Evolutionary conservation across 2,329 filamentous ascomycete species (phyloP).

Genomic region (Dryadomyces quercivorus): DNA sequence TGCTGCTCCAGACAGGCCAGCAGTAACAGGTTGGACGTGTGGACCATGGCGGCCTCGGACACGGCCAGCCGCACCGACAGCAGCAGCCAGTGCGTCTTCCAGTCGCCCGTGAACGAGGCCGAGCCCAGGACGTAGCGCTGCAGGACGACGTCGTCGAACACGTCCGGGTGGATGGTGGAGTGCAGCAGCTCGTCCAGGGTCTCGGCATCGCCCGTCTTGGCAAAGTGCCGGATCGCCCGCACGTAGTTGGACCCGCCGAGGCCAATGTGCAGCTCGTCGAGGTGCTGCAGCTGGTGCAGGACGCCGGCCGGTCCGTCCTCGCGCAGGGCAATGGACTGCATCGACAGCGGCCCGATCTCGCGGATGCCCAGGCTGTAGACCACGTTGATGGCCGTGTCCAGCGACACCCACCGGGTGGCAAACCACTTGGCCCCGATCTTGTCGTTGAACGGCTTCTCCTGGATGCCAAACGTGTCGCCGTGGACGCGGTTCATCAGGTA

Average conservation of each 20-base stretch:
- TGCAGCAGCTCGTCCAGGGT: conserved; percentile 32
- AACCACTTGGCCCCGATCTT: conserved; percentile 68
- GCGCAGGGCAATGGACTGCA: conserved; percentile 65
- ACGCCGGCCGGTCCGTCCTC: conserved; percentile 41
- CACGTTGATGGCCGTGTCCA: conserved; percentile 60
- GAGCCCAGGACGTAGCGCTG: conserved; percentile 26
- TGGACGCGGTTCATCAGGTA: conserved; percentile 20
- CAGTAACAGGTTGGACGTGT: conserved; percentile 23
- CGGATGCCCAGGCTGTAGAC: conserved; percentile 59
- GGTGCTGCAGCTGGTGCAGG: conserved; percentile 42
- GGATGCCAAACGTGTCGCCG: conserved; percentile 25
- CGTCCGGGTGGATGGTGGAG: conserved; percentile 42
- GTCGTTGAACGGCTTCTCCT: conserved; percentile 47
- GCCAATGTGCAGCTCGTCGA: conserved; percentile 50
- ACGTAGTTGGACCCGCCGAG: conserved; percentile 53
- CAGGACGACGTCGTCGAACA: conserved; percentile 34
- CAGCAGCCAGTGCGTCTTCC: conserved; percentile 30
- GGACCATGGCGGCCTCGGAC: conserved; percentile 17
- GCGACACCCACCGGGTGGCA: conserved; percentile 56
- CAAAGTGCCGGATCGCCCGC: conserved; percentile 52
- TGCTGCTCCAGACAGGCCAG: conserved; percentile 15
- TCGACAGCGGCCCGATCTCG: conserved; percentile 59
- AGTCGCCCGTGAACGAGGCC: conserved; percentile 24
- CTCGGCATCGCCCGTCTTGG: conserved; percentile 38
- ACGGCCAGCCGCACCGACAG: conserved; percentile 27